Base-by-base conservation (phyloP, 352 stramenopile genomes). In the Paralagenidium karlingii region DNA sequence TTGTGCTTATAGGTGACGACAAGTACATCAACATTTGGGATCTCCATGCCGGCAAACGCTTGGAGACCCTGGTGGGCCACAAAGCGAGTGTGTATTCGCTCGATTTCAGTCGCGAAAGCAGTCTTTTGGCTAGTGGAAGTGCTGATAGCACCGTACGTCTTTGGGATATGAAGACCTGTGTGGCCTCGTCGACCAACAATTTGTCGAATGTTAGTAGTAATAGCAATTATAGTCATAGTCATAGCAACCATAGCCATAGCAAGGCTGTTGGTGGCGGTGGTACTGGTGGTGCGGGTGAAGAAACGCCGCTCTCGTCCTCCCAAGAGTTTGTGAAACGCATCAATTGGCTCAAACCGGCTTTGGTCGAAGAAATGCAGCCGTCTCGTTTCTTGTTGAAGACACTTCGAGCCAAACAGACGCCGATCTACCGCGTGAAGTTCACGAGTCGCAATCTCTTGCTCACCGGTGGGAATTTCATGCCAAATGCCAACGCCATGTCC, bases 1-100 rank as follows among this genome's bases (percentile, higher is more conserved):
- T n/a, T n/a, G n/a, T n/a, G n/a, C n/a, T n/a, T n/a, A n/a, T n/a
- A n/a, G n/a, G 91, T 18, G 77, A 94, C 27, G 74, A 88, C 49
- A 68, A 89, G 45, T 83, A 92, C 37, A 75, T 97, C 34, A 90
- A 95, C 52, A 69, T 97, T 48, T 97, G 91, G 89, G 90, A 97
- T 55, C 63, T 97, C 28, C 84, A 91, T 12, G 78, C 73, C 7
- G 75, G 78, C 19, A 88, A 90, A 53, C 65, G 76, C n/a, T 39
- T 96, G 6, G 74, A 86, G 47, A 90, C 77, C 20, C 59, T 90
- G 8, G 62, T 83, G 40, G 77, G 77, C 16, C 77, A 90, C 51
- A 80, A 75, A 40, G 69, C 57, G 8, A 70, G 62, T 33, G 69
- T 90, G 24, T 82, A 74, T 16, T 84, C 70, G 41, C 55, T 90